These are phyloP conservation scores for Syncephalastrum racemosum DNA, from an alignment of 371 early-diverging fungal species.

Conservation along the genomic window DNA sequence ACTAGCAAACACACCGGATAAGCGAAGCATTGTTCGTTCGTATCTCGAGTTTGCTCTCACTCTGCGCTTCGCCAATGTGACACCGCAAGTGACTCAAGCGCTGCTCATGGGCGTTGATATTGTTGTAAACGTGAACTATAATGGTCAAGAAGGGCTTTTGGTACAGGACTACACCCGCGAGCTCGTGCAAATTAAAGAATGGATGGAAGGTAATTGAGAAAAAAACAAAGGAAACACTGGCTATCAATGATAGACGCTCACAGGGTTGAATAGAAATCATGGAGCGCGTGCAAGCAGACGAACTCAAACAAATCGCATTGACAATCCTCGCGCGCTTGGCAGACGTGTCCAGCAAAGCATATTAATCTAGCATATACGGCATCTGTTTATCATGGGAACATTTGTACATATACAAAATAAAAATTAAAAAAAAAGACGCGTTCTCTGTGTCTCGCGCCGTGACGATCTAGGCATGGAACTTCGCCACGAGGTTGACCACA, in stretches of 20 bases:
- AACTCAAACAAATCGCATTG: conserved; percentile 15
- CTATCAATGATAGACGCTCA: no score
- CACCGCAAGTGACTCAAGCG: conserved; percentile 27
- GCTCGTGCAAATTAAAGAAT: conserved; percentile 31
- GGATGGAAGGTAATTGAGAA: conserved; percentile 39
- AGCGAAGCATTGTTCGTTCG: conserved; percentile 39
- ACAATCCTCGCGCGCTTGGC: conserved; percentile 11
- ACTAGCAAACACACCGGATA: conserved; percentile 43
- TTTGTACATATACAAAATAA: no score
- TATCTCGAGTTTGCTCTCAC: conserved; percentile 48
- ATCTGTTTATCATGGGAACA: no score
- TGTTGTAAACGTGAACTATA: conserved; percentile 33
- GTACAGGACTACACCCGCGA: conserved; percentile 30
- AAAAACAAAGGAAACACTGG: not conserved
- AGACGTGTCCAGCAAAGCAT: conserved; percentile 14
- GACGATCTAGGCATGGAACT: no score
- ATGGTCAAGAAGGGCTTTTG: conserved; percentile 28
- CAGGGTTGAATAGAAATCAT: conserved; percentile 8
- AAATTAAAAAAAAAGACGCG: no score
- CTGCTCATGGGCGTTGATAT: conserved; percentile 38
- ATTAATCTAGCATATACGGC: no score
- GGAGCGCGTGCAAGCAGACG: conserved; percentile 14
- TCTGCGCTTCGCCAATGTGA: conserved; percentile 26
- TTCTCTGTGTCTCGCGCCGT: no score
- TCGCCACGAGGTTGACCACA: conserved; percentile 22